Evolutionary conservation across 805 yeast genomes (phyloP), one percentile per base, ranked within the genome.

Genomic region (Candida pseudoglaebosa): DNA sequence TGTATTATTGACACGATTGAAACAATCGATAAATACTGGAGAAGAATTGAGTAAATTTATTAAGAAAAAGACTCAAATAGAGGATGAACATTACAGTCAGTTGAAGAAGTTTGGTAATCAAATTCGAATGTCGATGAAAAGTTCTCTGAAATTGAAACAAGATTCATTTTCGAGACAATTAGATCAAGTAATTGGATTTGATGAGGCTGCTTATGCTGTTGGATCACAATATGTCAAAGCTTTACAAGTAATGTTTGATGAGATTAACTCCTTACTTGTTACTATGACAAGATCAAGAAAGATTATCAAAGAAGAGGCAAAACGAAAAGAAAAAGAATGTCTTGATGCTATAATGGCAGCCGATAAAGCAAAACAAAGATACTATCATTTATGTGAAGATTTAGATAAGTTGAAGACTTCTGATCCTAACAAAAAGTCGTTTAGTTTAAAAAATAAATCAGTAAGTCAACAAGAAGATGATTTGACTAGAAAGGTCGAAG

Each of bases 391-490:
- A 18, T 88, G 96, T 53, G 84, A 80, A 38, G 98, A 93, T 50
- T 75, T 87, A 59, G 97, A 91, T 49, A 82, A 84, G 50, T 72
- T 89, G 32, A 79, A 83, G 53, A 73, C 80, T 31, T 75, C 86
- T 0, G 97, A 91, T 56, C 96, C 95, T 15, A 73, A 83, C 41
- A 86, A 84, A 59, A 87, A 87, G 50, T 83, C 84, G 45, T 80
- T 90, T 37, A 78, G 91, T 2, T 73, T 93, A 56, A 86, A 86
- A 55, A 77, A 86, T 29, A 83, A 82, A 48, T 80, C 89, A 0
- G 79, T 84, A 1, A 83, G 82, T 37, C 97, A 91, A 62, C 85
- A 82, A 56, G 98, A 93, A 56, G 98, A 91, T 55, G 96, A 90
- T 36, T 67, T 91, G 14, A 79, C 75, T 44, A 67, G 81, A 39